Evolutionary conservation across 805 yeast species (phyloP).

Genomic region (Komagataella kurtzmanii): DNA sequence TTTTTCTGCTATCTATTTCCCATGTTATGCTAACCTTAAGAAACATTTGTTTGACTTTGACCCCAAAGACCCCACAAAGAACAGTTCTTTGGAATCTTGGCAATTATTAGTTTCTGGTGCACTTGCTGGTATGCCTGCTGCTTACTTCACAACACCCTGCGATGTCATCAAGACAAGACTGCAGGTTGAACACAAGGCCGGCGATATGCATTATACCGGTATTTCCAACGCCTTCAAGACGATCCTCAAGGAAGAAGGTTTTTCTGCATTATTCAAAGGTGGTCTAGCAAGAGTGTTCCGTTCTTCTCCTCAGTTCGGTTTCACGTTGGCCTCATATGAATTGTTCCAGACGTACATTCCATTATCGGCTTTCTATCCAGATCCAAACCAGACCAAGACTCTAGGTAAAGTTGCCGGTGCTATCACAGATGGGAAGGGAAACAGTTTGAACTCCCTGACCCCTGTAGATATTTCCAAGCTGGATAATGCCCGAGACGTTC

Average conservation of each 20-base stretch:
- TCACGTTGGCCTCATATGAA: slow-evolving; percentile 95
- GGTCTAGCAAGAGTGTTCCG: slow-evolving; percentile 89
- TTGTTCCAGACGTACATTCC: slow-evolving; percentile 73
- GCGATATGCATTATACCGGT: slow-evolving; percentile 68
- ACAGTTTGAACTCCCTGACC: slow-evolving; percentile 12
- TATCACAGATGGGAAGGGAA: slow-evolving; percentile 12
- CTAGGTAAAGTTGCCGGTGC: neutral
- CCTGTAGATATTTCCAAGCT: slow-evolving; percentile 7
- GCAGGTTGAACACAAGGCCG: slow-evolving; percentile 69
- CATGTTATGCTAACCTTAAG: slow-evolving; percentile 89
- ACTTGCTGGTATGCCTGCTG: slow-evolving; percentile 96
- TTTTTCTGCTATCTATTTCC: slow-evolving; percentile 93
- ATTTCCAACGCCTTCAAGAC: slow-evolving; percentile 65
- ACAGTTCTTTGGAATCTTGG: slow-evolving; percentile 58
- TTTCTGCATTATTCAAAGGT: slow-evolving; percentile 85
- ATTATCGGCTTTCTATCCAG: slow-evolving; percentile 27
- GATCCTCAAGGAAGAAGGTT: slow-evolving; percentile 73
- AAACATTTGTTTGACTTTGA: slow-evolving; percentile 72
- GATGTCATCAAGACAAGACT: slow-evolving; percentile 94
- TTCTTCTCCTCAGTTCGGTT: slow-evolving; percentile 96
- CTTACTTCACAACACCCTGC: slow-evolving; percentile 90
- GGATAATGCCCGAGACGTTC: slow-evolving; percentile 8
- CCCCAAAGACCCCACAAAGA: slow-evolving; percentile 47
- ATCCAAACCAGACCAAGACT: slow-evolving; percentile 7
- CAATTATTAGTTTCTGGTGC: slow-evolving; percentile 85